Evolutionary conservation across 805 yeast species (phyloP).

Genomic region (Yamadazyma kitorensis): DNA sequence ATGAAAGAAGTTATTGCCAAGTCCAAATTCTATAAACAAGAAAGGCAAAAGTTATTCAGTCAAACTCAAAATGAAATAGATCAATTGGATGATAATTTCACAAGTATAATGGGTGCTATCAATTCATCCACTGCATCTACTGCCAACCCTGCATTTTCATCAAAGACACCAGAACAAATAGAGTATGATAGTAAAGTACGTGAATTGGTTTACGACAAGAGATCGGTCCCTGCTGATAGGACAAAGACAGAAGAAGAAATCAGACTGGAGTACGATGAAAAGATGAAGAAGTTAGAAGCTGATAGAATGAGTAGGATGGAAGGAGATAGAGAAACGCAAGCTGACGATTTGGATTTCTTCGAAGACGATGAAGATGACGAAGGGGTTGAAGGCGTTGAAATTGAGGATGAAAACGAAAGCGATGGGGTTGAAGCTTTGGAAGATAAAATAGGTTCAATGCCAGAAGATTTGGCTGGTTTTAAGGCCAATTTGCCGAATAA

Average conservation of each 20-base stretch:
- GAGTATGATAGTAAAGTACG: constrained; percentile 67
- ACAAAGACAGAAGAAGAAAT: constrained; percentile 77
- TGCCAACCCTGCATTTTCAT: constrained; percentile 24
- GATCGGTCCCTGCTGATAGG: constrained; percentile 79
- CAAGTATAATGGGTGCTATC: constrained; percentile 61
- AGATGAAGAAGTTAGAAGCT: constrained; percentile 58
- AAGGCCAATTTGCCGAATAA: constrained; percentile 20
- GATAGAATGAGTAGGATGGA: constrained; percentile 74
- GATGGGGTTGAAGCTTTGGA: constrained; percentile 4
- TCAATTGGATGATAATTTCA: constrained; percentile 72
- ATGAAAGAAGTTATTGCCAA: constrained; percentile 85
- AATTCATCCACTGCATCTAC: constrained; percentile 16
- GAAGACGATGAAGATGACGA: constrained; percentile 44
- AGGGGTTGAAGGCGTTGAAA: constrained; percentile 32
- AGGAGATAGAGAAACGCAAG: constrained; percentile 58
- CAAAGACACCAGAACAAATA: constrained; percentile 38
- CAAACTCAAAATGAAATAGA: constrained; percentile 57
- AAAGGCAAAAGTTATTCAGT: constrained; percentile 66
- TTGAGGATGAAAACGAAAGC: constrained; percentile 25
- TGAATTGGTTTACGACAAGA: constrained; percentile 64
- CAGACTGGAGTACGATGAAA: constrained; percentile 56
- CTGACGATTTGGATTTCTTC: constrained; percentile 78
- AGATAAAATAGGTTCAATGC: constrained; percentile 19
- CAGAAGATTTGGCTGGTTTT: constrained; percentile 28
- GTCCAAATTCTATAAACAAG: constrained; percentile 72